These are phyloP conservation scores for Ascochyta viciae-villosae DNA, from an alignment of 2,329 filamentous ascomycete genomes.

Conservation along the genomic window DNA sequence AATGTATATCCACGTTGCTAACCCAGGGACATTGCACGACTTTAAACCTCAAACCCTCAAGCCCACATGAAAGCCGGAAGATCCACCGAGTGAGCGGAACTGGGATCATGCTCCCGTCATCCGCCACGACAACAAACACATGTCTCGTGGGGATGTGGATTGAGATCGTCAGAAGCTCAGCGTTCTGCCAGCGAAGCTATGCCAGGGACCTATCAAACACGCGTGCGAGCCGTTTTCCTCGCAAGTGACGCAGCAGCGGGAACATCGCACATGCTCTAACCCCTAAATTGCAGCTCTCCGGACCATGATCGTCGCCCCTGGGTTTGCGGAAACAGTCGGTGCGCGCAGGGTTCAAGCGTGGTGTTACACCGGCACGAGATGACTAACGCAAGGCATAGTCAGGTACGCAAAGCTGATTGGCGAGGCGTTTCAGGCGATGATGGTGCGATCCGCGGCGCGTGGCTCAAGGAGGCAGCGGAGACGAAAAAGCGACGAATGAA, in stretches of 20 bases:
- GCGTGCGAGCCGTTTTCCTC: constrained; percentile 24
- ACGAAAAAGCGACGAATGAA: constrained; percentile 5
- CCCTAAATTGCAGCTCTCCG: background rate
- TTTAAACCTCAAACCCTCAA: constrained; percentile 12
- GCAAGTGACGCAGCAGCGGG: constrained; percentile 33
- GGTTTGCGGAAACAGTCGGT: constrained; percentile 5
- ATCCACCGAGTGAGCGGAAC: constrained; percentile 4
- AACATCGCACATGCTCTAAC: constrained; percentile 8
- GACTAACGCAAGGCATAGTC: constrained; percentile 22
- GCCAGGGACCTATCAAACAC: constrained; percentile 23
- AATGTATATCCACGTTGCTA: constrained; percentile 12
- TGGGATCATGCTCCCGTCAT: constrained; percentile 11
- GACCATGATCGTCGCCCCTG: constrained; percentile 5
- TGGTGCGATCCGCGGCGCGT: constrained; percentile 35
- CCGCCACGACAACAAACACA: constrained; percentile 16
- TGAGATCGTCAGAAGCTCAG: constrained; percentile 14
- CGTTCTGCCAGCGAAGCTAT: constrained; percentile 24
- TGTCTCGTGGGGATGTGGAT: constrained; percentile 6
- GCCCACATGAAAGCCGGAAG: constrained; percentile 7
- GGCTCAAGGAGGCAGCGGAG: constrained; percentile 23
- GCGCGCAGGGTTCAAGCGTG: constrained; percentile 24
- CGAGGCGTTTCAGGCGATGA: constrained; percentile 32
- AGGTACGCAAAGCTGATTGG: constrained; percentile 46
- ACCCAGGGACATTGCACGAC: constrained; percentile 16
- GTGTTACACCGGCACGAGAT: constrained; percentile 17